A percentile compares a stretch with the other conserved stretches of the same genome.
These are phyloP conservation scores for Astrothelium macrocarpum DNA, from an alignment of 495 filamentous ascomycete species.

Conservation along the genomic window DNA sequence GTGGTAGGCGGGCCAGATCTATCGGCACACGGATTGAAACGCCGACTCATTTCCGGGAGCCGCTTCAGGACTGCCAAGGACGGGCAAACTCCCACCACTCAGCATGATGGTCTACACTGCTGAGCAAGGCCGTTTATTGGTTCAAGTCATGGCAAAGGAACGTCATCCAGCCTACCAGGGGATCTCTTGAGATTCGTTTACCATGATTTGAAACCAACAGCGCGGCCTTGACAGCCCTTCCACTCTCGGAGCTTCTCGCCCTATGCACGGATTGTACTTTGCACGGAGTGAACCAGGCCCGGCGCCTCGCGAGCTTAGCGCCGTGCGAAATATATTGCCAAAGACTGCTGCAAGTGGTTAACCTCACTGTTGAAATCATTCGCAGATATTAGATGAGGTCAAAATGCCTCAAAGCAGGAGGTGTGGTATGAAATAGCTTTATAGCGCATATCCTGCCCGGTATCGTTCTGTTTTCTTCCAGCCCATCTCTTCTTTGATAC, in stretches of 20 bases:
- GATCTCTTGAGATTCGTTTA: neutral
- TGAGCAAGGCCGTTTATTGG: too few relatives aligned
- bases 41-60: too few relatives aligned
- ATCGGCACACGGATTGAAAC: too few relatives aligned
- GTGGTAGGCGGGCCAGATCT: too few relatives aligned
- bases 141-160: too few relatives aligned
- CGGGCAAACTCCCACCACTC: too few relatives aligned
- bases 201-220: neutral
- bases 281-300: neutral
- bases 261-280: neutral
- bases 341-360: neutral
- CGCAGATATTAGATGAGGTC: neutral
- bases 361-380: neutral
- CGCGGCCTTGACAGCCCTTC: neutral
- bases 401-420: neutral
- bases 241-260: neutral
- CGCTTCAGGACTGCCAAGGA: too few relatives aligned
- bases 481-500: neutral
- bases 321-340: neutral
- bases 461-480: neutral
- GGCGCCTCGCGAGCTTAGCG: slow-evolving; percentile 1
- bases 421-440: neutral
- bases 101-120: too few relatives aligned
- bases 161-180: too few relatives aligned
- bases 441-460: neutral